Evolutionary conservation across 108 stramenopile species (phyloP).

Genomic region (Cyclotella distinguenda): DNA sequence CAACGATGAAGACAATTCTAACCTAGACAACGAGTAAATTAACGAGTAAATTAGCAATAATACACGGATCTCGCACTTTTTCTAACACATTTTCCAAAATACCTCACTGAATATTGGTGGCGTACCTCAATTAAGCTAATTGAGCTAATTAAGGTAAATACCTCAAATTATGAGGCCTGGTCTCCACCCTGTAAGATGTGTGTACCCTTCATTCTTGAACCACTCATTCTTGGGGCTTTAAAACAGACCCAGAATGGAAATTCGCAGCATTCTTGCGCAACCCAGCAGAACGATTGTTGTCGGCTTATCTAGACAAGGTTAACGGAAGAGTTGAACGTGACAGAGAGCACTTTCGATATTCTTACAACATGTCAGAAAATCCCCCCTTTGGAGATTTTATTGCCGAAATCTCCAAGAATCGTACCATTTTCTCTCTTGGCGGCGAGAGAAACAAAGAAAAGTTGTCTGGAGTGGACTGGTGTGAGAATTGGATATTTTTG

Average conservation of each 20-base stretch:
- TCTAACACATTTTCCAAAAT: no score
- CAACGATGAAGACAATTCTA: no score
- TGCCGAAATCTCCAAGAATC: conserved; percentile 11
- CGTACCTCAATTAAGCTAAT: no score
- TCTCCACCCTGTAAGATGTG: no score
- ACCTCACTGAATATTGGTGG: no score
- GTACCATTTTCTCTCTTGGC: not conserved
- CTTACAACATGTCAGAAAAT: conserved; percentile 5
- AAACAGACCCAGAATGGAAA: conserved; percentile 14
- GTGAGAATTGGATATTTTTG: conserved; percentile 6
- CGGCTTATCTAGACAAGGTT: conserved; percentile 25
- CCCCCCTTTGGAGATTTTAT: conserved; percentile 48
- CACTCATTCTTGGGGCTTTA: not conserved
- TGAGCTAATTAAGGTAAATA: no score
- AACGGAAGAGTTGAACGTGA: conserved; percentile 15
- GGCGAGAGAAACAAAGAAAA: not conserved
- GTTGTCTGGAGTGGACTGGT: conserved; percentile 15
- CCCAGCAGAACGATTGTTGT: conserved; percentile 26
- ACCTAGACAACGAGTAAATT: no score
- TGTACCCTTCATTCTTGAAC: no score
- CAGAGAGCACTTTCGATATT: conserved; percentile 13
- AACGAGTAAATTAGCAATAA: no score
- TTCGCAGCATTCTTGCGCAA: conserved; percentile 25
- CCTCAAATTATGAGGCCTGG: no score
- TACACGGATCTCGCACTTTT: no score